Evolutionary conservation across 768 basidiomycete genomes (phyloP), one percentile per base, ranked within the genome.

Genomic region (Fomitopsis pulvina): DNA sequence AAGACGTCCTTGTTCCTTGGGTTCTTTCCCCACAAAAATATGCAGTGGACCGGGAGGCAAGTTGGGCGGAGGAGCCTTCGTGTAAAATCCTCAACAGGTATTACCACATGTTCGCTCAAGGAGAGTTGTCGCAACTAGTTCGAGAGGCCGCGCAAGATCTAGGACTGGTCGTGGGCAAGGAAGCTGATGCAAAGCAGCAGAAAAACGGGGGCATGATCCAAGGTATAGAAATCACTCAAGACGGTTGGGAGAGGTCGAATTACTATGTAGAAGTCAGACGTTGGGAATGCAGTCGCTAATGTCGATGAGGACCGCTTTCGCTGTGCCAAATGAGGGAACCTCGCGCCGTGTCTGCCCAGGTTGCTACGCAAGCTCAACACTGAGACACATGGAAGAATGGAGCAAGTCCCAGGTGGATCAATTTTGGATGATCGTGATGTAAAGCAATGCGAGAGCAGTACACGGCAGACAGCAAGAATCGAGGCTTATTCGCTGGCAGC

Each of bases 1-100:
- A 79, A 59, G 92, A 96, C 63, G 91, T 94, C 1, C 83, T 92
- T 45, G 89, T 96, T 9, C 92, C 93, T 4, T 96, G 92, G 92
- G 83, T 89, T 1, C 62, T 83, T 46, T 50, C 66, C 4, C 68
- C 78, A 2, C 72, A 63, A 40, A 29, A 43, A 27, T 42, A 51
- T n/a, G 39, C 27, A 14, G 11, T 14, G 12, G 46, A 27, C 18
- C 24, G 16, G 10, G 16, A 52, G 30, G 12, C 34, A 44, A 20
- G 49, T n/a, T 53, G 43, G 38, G 24, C 14, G 22, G 32, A 12
- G 18, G 14, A 14, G 3, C 51, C 58, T 51, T 65, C 66, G 43
- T n/a, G n/a, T n/a, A 69, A 78, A 54, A 73, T 87, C 3, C 88
- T 81, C 69, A 83, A 92, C 62, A 78, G 96, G 48, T 99, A 96